Base-by-base conservation (phyloP, 305 asterid species). In the Nicotiana rustica region DNA sequence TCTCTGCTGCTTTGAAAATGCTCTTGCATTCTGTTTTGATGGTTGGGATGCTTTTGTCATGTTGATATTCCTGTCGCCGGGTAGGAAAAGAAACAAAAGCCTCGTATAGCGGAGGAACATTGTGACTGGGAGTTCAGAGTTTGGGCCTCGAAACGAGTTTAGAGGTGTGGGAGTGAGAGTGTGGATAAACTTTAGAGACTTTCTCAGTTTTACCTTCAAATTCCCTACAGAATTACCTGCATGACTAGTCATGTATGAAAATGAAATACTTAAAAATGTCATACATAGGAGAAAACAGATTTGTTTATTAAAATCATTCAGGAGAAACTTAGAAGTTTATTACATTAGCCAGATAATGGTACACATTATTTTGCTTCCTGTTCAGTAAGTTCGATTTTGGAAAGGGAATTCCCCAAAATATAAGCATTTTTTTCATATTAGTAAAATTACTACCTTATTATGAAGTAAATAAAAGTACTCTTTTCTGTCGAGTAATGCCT, bases 81-180 rank as follows among this genome's bases (percentile, higher is more conserved):
- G 17, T 75, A 29, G 47, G 10, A 52, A 15, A 75, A 75, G 65
- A 49, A 75, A 29, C 17, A 25, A 52, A 52, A 52, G 64, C 79
- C 79, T 29, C 35, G 6, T 49, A 75, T 75, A 29, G 44, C 79
- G 15, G 52, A 4, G 44, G 65, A 25, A 75, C 15, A 10, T 75
- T 75, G 9, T 55, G 17, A 29, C 47, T 75, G 10, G 65, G 44
- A 76, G 66, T 31, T 55, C 66, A 29, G 49, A 31, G 66, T 25
- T 55, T 52, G 49, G 65, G 17, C 49, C 47, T 4, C 55, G 80
- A 52, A 75, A 73, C 9, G 21, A 73, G 13, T 70, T 70, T 70
- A 31, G 38, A 71, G 61, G 41, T 71, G 61, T 71, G 79, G 61
- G 41, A 47, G 38, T 71, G 78, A 38, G 57, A 18, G 78, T 25